phyloP scores from a whole-genome alignment of 176 grass and related monocot genomes.

The Areca catechu region DNA sequence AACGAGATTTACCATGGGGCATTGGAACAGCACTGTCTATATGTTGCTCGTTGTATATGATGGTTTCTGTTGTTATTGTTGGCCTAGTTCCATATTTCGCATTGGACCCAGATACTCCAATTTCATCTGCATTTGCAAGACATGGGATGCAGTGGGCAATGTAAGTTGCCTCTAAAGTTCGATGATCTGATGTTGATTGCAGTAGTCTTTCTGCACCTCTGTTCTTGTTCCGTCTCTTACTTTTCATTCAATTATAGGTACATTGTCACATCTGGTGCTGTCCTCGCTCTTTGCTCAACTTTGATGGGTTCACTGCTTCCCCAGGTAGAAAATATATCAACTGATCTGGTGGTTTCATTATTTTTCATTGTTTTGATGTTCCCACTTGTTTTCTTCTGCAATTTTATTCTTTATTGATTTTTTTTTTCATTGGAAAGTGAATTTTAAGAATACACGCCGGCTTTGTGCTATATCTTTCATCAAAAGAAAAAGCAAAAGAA shows the following conservation, averaged over 20 bases:
- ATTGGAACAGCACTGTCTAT: slow-evolving; percentile 67
- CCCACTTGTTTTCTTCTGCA: too few species aligned
- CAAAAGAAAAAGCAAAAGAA: too few species aligned
- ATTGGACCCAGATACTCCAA: slow-evolving; percentile 95
- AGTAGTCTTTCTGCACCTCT: slow-evolving; percentile 1
- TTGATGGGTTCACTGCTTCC: slow-evolving; percentile 97
- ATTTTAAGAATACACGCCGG: too few species aligned
- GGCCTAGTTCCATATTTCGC: slow-evolving; percentile 88
- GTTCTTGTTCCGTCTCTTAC: background rate
- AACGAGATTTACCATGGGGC: slow-evolving; percentile 79
- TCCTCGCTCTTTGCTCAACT: slow-evolving; percentile 93
- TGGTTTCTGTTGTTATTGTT: slow-evolving; percentile 89
- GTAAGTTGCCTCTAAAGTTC: slow-evolving; percentile 29
- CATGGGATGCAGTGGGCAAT: slow-evolving; percentile 86
- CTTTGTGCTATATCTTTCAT: too few species aligned
- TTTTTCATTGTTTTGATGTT: background rate
- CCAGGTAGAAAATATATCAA: slow-evolving; percentile 36
- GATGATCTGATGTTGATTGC: too few species aligned
- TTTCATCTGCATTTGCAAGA: slow-evolving; percentile 80
- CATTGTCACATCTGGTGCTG: slow-evolving; percentile 71
- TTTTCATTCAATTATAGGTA: slow-evolving; percentile 52
- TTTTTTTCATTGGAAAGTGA: too few species aligned
- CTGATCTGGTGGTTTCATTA: background rate
- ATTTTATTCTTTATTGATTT: too few species aligned
- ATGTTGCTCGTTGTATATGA: slow-evolving; percentile 83